These are phyloP conservation scores for Miamiensis avidus DNA, from an alignment of 169 alveolate species.

Conservation along the genomic window DNA sequence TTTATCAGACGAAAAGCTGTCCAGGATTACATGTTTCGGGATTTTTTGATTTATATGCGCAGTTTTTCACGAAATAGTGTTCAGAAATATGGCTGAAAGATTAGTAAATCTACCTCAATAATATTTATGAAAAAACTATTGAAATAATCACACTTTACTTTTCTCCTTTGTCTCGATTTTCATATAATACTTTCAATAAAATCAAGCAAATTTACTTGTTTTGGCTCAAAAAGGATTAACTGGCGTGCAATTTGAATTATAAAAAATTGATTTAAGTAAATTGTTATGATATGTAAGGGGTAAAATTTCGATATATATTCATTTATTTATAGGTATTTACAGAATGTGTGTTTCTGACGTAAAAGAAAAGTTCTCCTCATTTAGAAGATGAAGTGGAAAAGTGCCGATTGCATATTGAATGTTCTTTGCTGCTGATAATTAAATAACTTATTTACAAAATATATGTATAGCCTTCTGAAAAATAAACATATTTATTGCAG, in stretches of 20 bases:
- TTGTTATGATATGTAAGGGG: not conserved
- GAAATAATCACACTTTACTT: conserved; percentile 5
- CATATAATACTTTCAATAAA: conserved; percentile 15
- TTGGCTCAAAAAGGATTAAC: not conserved
- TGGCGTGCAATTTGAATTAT: not conserved
- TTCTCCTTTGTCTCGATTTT: not conserved
- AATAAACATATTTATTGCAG: not conserved
- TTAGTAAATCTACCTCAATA: not conserved
- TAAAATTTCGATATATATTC: too few relatives aligned
- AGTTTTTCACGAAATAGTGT: conserved; percentile 3
- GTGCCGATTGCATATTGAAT: conserved; percentile 13
- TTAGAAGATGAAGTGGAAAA: conserved; percentile 24
- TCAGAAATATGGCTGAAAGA: not conserved
- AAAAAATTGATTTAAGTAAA: not conserved
- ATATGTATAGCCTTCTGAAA: not conserved
- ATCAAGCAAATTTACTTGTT: conserved; percentile 5
- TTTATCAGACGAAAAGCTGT: too few relatives aligned
- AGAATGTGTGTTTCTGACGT: conserved; percentile 8
- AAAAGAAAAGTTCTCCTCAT: conserved; percentile 7
- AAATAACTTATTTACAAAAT: conserved; percentile 6
- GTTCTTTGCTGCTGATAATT: conserved; percentile 2
- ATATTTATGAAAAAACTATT: not conserved
- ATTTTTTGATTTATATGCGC: not conserved
- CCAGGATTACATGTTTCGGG: conserved; percentile 2
- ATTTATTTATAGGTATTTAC: not conserved